phyloP scores from a whole-genome alignment of 306 rosid genomes.

The Fagus sylvatica region DNA sequence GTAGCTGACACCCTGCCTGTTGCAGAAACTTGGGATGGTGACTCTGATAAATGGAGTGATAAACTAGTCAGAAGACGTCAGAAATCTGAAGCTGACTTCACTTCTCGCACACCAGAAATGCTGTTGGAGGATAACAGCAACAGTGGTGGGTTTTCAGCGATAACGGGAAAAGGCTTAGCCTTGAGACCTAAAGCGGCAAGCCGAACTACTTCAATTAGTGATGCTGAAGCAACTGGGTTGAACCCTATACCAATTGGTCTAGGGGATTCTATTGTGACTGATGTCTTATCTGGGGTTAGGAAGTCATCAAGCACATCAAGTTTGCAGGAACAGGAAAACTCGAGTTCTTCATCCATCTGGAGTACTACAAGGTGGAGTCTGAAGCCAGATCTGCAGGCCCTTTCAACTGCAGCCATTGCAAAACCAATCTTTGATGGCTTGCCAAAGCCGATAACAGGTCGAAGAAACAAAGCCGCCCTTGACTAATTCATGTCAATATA shows the following conservation, averaged over 20 bases:
- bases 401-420: conserved; percentile 53
- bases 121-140: conserved; percentile 55
- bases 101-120: conserved; percentile 51
- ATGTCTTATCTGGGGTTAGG: conserved; percentile 55
- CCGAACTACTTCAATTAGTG: conserved; percentile 39
- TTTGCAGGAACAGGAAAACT: conserved; percentile 73
- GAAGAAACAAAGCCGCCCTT: conserved; percentile 83
- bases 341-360: conserved; percentile 57
- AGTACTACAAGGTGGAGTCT: conserved; percentile 65
- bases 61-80: conserved; percentile 58
- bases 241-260: conserved; percentile 36
- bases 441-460: conserved; percentile 61
- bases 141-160: conserved; percentile 51
- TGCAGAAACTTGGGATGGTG: conserved; percentile 37
- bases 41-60: conserved; percentile 44
- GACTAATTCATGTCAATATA: conserved; percentile 41
- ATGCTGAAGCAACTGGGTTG: conserved; percentile 48
- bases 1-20: conserved; percentile 16
- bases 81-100: conserved; percentile 70
- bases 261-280: conserved; percentile 48
- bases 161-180: conserved; percentile 67
- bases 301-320: conserved; percentile 82
- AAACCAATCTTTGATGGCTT: conserved; percentile 87
- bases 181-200: conserved; percentile 57
- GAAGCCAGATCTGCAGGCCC: conserved; percentile 71